phyloP scores from a whole-genome alignment of 805 yeast species.

The Scheffersomyces ergatensis region DNA sequence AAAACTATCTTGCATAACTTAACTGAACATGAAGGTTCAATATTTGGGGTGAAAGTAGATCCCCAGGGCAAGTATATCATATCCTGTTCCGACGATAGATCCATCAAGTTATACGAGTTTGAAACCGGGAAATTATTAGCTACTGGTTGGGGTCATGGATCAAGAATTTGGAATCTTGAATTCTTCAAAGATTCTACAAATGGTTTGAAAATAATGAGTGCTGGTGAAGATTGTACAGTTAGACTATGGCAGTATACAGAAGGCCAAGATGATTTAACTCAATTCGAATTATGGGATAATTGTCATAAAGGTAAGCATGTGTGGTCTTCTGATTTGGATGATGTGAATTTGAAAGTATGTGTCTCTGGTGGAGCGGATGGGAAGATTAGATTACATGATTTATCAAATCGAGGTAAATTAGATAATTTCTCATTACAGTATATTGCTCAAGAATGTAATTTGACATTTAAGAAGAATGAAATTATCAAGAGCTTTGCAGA shows the following conservation, averaged over 20 bases:
- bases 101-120: conserved; percentile 74
- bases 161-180: conserved; percentile 84
- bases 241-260: conserved; percentile 64
- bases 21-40: conserved; percentile 85
- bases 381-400: conserved; percentile 61
- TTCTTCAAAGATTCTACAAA: conserved; percentile 41
- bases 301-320: conserved; percentile 83
- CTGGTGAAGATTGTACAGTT: conserved; percentile 83
- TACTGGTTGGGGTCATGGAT: conserved; percentile 95
- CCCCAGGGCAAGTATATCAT: conserved; percentile 52
- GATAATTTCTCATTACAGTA: conserved; percentile 25
- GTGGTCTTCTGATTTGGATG: conserved; percentile 73
- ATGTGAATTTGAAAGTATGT: conserved; percentile 40
- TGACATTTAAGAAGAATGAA: conserved; percentile 44
- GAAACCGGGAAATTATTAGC: conserved; percentile 57
- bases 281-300: conserved; percentile 49
- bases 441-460: conserved; percentile 25
- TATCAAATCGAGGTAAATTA: conserved; percentile 19
- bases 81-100: conserved; percentile 92
- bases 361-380: conserved; percentile 97
- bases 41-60: conserved; percentile 74
- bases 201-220: conserved; percentile 50
- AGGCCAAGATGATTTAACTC: conserved; percentile 28
- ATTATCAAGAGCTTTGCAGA: conserved; percentile 59
- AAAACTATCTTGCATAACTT: conserved; percentile 50